Evolutionary conservation across 2,329 filamentous ascomycete genomes (phyloP).

Genomic region (Cladophialophora chaetospira): DNA sequence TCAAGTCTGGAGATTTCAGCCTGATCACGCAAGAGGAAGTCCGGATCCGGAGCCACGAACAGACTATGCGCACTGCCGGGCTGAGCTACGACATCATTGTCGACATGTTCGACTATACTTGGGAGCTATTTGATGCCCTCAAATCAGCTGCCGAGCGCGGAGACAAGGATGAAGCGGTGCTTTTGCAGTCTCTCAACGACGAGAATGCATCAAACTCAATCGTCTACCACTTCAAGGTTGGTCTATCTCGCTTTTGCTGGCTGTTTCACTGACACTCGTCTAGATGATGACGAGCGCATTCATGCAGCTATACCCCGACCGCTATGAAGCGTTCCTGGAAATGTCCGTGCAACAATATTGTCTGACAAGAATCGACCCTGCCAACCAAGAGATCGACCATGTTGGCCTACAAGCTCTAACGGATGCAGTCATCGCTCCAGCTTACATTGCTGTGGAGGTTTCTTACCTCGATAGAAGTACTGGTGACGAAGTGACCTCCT

Average conservation of each 20-base stretch:
- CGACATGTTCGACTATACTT: conserved; percentile 78
- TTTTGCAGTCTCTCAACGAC: conserved; percentile 75
- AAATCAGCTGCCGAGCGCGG: conserved; percentile 57
- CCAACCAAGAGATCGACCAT: conserved; percentile 84
- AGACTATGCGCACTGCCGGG: conserved; percentile 69
- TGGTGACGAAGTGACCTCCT: conserved; percentile 68
- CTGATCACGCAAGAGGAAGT: conserved; percentile 70
- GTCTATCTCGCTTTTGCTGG: conserved; percentile 25
- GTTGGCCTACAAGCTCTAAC: conserved; percentile 77
- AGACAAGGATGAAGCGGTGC: conserved; percentile 59
- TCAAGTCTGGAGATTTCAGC: conserved; percentile 65
- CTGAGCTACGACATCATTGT: conserved; percentile 72
- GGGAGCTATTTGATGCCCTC: conserved; percentile 67
- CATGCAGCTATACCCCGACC: conserved; percentile 71
- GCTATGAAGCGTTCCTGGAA: conserved; percentile 73
- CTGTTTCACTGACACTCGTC: conserved; percentile 34
- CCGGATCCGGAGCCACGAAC: conserved; percentile 71
- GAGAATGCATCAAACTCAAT: conserved; percentile 67
- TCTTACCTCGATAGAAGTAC: conserved; percentile 86
- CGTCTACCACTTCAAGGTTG: conserved; percentile 77
- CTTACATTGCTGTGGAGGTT: conserved; percentile 79
- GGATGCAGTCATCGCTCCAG: conserved; percentile 76
- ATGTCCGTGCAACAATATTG: conserved; percentile 69
- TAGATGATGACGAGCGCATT: conserved; percentile 81
- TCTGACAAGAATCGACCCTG: conserved; percentile 68